Base-by-base conservation (phyloP, 2,329 filamentous ascomycete species). In the Aureobasidium sp. region DNA sequence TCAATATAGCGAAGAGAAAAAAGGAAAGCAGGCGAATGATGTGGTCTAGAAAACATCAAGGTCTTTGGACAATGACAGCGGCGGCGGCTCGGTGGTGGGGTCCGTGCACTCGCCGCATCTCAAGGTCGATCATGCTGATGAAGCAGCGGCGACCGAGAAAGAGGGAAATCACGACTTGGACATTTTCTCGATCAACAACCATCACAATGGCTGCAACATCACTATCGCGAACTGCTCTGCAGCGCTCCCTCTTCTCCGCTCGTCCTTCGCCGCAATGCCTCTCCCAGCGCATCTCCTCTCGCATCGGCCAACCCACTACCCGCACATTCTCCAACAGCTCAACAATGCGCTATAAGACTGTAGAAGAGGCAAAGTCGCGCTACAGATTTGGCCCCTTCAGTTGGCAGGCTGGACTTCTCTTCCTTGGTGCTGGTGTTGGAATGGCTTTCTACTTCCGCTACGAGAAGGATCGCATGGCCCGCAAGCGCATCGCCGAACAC, bases 381-480 rank as follows among this genome's bases (percentile, higher is more conserved):
- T 73, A 78, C 67, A 74, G 73, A 55, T 74, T 76, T 46, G 79
- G 79, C 36, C 94, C 94, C 34, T 97, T 99, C 79, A 96, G 92
- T 60, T 92, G 90, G 85, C 93, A 91, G 77, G 88, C 93, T 36
- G 93, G 91, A 20, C 68, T 91, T 56, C 82, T 99, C 66, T 97
- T 99, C 78, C 81, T 97, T 66, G 72, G 83, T 51, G 88, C 91
- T 2, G 91, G 90, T 68, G 86, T 79, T 13, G 87, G 85, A 32
- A 81, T 99, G 70, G 86, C 91, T 64, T 84, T 90, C 76, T 99
- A 97, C 75, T 97, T 99, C 76, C 90, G 92, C 70, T 85, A 87
- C 70, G 94, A 99, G 76, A 97, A 97, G 80, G 85, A 85, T 69
- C 87, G 94, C 70, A 87, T 99, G 85, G 87, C 94, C 73, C 85